These are phyloP conservation scores for Vigna reflexopilosa DNA, from an alignment of 306 rosid genomes.

Conservation along the genomic window DNA sequence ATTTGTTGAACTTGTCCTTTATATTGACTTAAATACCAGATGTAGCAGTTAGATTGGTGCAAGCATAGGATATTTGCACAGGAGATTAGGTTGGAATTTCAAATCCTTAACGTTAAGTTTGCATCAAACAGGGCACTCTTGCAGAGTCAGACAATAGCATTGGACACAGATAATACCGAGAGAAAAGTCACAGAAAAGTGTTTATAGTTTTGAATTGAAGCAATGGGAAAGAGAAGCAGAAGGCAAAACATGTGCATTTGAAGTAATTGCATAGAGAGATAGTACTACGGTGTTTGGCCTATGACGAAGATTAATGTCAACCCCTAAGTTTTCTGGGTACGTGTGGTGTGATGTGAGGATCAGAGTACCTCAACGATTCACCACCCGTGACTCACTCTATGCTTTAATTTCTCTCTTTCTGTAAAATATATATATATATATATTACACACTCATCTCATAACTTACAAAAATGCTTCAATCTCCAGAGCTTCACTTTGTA, in stretches of 20 bases:
- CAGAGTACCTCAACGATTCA: conserved; percentile 27
- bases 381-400: conserved; percentile 44
- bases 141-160: conserved; percentile 44
- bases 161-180: conserved; percentile 38
- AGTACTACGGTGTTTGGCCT: conserved; percentile 10
- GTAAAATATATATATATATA: no score
- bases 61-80: conserved; percentile 25
- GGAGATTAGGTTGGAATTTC: conserved; percentile 47
- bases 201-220: conserved; percentile 40
- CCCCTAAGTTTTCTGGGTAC: not conserved
- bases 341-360: conserved; percentile 19
- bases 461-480: no score
- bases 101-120: conserved; percentile 43
- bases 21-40: conserved; percentile 31
- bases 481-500: no score
- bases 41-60: conserved; percentile 31
- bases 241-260: conserved; percentile 2
- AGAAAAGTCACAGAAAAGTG: conserved; percentile 27
- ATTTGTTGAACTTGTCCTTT: conserved; percentile 43
- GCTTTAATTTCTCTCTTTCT: no score
- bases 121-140: conserved; percentile 26
- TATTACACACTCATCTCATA: no score
- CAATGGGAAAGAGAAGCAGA: not conserved
- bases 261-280: not conserved
- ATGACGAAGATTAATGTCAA: conserved; percentile 36